phyloP scores from a whole-genome alignment of 2,329 filamentous ascomycete species.

The Alternaria sp. region DNA sequence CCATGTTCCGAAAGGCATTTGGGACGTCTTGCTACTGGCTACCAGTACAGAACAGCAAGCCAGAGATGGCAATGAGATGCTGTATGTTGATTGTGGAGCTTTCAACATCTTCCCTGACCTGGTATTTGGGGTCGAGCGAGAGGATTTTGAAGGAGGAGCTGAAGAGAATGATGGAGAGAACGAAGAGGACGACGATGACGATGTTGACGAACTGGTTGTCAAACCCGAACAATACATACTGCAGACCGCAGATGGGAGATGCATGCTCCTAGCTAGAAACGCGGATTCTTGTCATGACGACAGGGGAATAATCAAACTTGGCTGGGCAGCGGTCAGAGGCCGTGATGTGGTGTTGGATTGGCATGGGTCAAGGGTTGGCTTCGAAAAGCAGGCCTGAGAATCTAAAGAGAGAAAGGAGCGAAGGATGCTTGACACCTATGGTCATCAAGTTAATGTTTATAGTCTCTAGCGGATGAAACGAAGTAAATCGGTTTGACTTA shows the following conservation, averaged over 20 bases:
- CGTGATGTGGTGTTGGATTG: conserved; percentile 26
- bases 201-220: conserved; percentile 20
- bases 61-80: background rate
- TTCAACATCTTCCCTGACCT: conserved; percentile 25
- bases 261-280: conserved; percentile 22
- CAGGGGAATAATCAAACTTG: conserved; percentile 12
- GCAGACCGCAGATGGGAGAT: conserved; percentile 18
- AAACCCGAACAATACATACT: conserved; percentile 28
- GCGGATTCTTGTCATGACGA: conserved; percentile 4
- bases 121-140: conserved; percentile 20
- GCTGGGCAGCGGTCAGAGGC: conserved; percentile 32
- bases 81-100: conserved; percentile 24
- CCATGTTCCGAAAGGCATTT: conserved; percentile 20
- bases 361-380: conserved; percentile 18
- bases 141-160: background rate
- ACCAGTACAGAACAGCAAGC: conserved; percentile 7
- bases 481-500: background rate
- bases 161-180: background rate
- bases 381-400: conserved; percentile 2
- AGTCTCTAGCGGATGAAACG: background rate
- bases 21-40: conserved; percentile 27
- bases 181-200: conserved; percentile 13
- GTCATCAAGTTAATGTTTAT: background rate
- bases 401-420: background rate
- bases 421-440: background rate